Percentiles rank a stretch among this genome's conserved stretches.
Conservation (phyloP, 2,329 filamentous ascomycete genomes). For the Dothistroma septosporum region DNA sequence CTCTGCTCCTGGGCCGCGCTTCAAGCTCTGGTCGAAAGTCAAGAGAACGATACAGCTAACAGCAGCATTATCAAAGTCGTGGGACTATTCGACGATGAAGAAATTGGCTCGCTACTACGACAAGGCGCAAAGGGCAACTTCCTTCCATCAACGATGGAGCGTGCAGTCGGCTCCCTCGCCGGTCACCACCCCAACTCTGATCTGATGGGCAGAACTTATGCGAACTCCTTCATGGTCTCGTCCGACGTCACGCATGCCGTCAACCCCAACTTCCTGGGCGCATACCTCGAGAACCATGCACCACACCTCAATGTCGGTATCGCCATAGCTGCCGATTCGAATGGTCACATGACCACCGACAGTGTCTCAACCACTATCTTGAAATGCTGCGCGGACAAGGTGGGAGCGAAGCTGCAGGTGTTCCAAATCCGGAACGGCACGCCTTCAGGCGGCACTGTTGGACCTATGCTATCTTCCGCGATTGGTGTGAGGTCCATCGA, state of each 20-base stretch:
- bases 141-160: conserved; percentile 73
- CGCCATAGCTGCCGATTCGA: conserved; percentile 73
- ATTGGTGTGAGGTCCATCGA: conserved; percentile 82
- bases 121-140: conserved; percentile 91
- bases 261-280: conserved; percentile 85
- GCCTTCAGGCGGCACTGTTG: conserved; percentile 88
- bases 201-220: conserved; percentile 75
- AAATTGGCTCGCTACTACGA: conserved; percentile 85
- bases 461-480: conserved; percentile 75
- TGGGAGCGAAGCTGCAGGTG: conserved; percentile 67
- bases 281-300: conserved; percentile 80
- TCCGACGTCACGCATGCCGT: conserved; percentile 92
- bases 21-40: conserved; percentile 65
- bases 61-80: conserved; percentile 78
- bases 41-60: conserved; percentile 48
- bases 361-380: conserved; percentile 78
- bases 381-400: conserved; percentile 70
- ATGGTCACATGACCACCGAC: conserved; percentile 96
- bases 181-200: conserved; percentile 44
- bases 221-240: conserved; percentile 86
- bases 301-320: conserved; percentile 87
- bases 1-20: conserved; percentile 92
- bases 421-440: conserved; percentile 96
- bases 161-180: conserved; percentile 67
- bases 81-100: conserved; percentile 94